Evolutionary conservation across 2,329 filamentous ascomycete genomes (phyloP).

Genomic region (Pyrenophora seminiperda): DNA sequence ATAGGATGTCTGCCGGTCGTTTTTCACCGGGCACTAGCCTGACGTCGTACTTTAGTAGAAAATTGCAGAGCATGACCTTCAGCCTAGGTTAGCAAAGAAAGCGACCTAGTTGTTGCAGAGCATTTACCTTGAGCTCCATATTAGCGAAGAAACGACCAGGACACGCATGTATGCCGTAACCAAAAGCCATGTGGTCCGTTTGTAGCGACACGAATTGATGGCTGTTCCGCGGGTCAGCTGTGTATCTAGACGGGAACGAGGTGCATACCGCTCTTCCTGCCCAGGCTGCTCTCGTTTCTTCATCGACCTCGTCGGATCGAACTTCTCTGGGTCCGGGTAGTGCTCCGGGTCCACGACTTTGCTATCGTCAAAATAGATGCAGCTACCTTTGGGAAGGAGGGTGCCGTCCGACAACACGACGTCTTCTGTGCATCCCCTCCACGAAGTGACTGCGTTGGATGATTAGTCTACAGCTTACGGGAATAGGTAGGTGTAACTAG

Average conservation of each 20-base stretch:
- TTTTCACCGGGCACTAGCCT: background rate
- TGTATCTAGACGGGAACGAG: too few relatives aligned
- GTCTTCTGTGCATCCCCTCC: background rate
- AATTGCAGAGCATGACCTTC: background rate
- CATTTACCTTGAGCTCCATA: background rate
- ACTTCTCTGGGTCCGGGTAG: background rate
- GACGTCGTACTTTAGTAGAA: background rate
- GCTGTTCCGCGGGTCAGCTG: too few relatives aligned
- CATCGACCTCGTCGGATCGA: background rate
- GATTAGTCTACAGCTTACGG: too few relatives aligned
- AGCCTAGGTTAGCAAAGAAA: too few relatives aligned
- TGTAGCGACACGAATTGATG: background rate
- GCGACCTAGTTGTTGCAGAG: too few relatives aligned
- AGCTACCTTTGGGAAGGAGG: background rate
- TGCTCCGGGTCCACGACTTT: background rate
- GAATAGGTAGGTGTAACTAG: too few relatives aligned
- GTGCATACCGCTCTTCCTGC: too few relatives aligned
- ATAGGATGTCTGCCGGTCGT: background rate
- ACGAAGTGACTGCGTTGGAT: too few relatives aligned
- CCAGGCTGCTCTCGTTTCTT: background rate
- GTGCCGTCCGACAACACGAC: background rate
- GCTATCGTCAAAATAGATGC: background rate
- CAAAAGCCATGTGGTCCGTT: background rate
- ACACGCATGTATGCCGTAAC: background rate
- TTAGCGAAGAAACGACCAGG: conserved; percentile 1